Conservation (phyloP, 495 filamentous ascomycete genomes). For the Annulohypoxylon stygium region DNA sequence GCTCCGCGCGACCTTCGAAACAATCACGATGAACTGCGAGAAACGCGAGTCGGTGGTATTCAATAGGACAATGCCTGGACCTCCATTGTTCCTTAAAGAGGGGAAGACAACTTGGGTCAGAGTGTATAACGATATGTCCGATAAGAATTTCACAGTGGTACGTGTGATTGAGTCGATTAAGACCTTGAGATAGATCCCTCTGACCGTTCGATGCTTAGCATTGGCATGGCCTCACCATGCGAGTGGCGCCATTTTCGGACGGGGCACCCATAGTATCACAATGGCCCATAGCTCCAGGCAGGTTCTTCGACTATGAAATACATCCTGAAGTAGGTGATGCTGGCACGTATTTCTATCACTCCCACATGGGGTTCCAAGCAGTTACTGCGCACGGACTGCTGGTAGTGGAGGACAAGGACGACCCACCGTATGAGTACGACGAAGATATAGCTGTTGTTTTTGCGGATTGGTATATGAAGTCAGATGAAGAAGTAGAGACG, state of each 20-base stretch:
- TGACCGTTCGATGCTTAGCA: conserved; percentile 58
- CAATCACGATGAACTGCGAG: conserved; percentile 60
- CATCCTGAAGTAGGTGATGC: conserved; percentile 61
- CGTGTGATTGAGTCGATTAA: conserved; percentile 22
- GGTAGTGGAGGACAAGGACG: conserved; percentile 64
- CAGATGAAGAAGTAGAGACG: conserved; percentile 58
- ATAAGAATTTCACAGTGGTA: conserved; percentile 69
- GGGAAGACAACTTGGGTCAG: conserved; percentile 67
- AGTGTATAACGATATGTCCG: conserved; percentile 69
- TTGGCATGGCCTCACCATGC: conserved; percentile 71
- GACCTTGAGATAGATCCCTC: neutral
- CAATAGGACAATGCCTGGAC: conserved; percentile 68
- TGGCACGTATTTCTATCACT: conserved; percentile 73
- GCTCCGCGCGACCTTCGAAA: conserved; percentile 58
- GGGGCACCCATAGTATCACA: conserved; percentile 66
- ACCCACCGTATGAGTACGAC: conserved; percentile 65
- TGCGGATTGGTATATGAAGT: conserved; percentile 64
- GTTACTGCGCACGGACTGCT: conserved; percentile 66
- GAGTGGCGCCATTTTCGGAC: conserved; percentile 68
- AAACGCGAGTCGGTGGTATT: conserved; percentile 60
- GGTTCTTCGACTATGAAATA: conserved; percentile 74
- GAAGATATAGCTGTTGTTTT: conserved; percentile 67
- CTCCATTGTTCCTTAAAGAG: conserved; percentile 61
- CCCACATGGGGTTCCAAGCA: conserved; percentile 69
- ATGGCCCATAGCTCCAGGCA: conserved; percentile 70